Evolutionary conservation across 169 alveolate genomes (phyloP), one percentile per base, ranked within the genome.

Genomic region (Plasmodium knowlesi): DNA sequence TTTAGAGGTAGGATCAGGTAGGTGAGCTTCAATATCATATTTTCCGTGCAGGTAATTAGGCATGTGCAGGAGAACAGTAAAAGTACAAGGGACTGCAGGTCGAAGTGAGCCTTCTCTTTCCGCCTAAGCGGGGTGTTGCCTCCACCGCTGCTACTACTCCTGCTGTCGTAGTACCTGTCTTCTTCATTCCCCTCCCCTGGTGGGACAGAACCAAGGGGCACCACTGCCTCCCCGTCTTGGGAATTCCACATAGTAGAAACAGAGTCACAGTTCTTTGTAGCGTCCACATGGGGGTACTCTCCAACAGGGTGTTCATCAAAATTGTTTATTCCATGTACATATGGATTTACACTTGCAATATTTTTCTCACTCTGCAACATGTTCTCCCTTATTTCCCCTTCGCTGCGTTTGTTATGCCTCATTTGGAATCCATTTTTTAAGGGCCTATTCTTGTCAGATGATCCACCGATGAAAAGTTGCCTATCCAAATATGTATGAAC

Each of bases 31-130:
- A 89, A 85, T 8, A 95, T 94, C 90, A 93, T 90, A 89, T 96
- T 93, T 78, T 82, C 91, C 14, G 85, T 46, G 22, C 92, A 50
- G 30, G 28, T 9, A 6, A 41, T 53, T 54, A 72, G 80, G 34
- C 94, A 71, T 2, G 67, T 67, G 22, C 83, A 61, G 37, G 92
- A 82, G 54, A 72, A 96, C 19, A 96, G 92, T 82, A 88, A 78
- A 39, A 96, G 73, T 5, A 96, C 97, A 53, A 94, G 74, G 14
- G 97, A 95, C 72, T 96, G 98, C 32, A 94, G 54, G 84, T 96
- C 98, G 43, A 96, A 92, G 34, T 70, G 54, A 1, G 78, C 93
- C 72, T 93, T 93, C 61, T 67, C n/a, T 5, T 67, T 67, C 76
- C 85, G 37, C 14, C 6, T 34, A 0, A 46, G 39, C 30, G 41